phyloP scores from a whole-genome alignment of 106 monocot species.

The Apostasia ramifera region DNA sequence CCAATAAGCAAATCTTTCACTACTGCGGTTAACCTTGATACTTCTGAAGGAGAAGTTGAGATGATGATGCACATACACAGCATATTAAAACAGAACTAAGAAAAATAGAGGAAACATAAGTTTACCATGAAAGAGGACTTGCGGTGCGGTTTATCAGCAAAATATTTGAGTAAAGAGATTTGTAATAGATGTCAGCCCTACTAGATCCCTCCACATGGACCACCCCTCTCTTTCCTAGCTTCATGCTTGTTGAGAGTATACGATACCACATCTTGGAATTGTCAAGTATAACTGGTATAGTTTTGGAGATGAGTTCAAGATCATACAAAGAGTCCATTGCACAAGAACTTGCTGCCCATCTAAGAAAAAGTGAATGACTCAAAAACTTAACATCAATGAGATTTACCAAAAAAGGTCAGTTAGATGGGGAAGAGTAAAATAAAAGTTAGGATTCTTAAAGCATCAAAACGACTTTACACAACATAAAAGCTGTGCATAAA shows the following conservation, averaged over 20 bases:
- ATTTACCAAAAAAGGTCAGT: too few species aligned
- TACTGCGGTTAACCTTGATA: neutral
- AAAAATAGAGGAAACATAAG: neutral
- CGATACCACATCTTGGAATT: constrained; percentile 80
- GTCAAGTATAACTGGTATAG: constrained; percentile 73
- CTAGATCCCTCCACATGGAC: constrained; percentile 38
- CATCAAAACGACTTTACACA: too few species aligned
- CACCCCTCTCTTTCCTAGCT: constrained; percentile 49
- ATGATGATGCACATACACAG: neutral
- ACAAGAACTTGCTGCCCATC: constrained; percentile 92
- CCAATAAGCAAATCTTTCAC: too few species aligned
- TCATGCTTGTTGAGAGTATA: constrained; percentile 61
- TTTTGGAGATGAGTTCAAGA: constrained; percentile 68
- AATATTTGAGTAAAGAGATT: constrained; percentile 38
- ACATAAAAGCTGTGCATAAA: too few species aligned
- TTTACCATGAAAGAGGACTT: constrained; percentile 92
- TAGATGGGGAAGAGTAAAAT: too few species aligned
- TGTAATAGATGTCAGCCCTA: constrained; percentile 59
- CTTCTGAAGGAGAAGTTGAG: neutral
- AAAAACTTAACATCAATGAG: too few species aligned
- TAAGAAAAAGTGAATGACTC: constrained; percentile 5
- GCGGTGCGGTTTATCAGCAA: constrained; percentile 92
- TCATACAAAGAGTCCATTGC: constrained; percentile 93
- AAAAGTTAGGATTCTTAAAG: too few species aligned
- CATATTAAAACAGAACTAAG: neutral